Percentiles rank a stretch among this genome's conserved stretches.
Evolutionary conservation across 2,329 filamentous ascomycete species (phyloP).

Genomic region (Lasiodiplodia gonubiensis): DNA sequence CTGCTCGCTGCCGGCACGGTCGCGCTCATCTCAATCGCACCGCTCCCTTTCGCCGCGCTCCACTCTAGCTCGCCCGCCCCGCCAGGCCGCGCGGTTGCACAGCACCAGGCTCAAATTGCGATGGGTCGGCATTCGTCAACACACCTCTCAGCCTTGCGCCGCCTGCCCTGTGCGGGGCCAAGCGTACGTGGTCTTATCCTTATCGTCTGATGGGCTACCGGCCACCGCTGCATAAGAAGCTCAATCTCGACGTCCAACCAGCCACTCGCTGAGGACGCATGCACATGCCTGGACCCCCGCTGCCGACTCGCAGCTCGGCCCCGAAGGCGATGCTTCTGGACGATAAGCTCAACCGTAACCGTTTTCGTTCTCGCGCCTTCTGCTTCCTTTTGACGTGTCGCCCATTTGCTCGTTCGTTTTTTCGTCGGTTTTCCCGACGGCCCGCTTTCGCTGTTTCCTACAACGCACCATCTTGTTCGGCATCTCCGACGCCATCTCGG

Average conservation of each 20-base stretch:
- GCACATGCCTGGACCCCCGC: not conserved
- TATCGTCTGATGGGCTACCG: conserved; percentile 15
- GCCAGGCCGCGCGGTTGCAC: conserved; percentile 15
- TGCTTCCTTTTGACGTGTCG: not conserved
- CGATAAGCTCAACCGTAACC: not conserved
- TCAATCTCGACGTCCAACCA: conserved; percentile 3
- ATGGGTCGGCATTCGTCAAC: conserved; percentile 24
- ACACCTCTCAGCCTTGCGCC: not conserved
- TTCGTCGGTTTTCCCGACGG: not conserved
- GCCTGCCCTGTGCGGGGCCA: conserved; percentile 11
- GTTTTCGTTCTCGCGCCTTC: not conserved
- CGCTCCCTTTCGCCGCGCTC: not conserved
- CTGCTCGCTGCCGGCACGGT: not conserved
- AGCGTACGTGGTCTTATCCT: conserved; percentile 23
- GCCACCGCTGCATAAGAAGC: not conserved
- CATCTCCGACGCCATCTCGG: conserved; percentile 1
- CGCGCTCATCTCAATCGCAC: not conserved
- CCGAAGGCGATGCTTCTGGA: not conserved
- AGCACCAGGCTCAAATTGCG: conserved; percentile 4
- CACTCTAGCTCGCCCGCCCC: not conserved
- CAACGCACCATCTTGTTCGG: not conserved
- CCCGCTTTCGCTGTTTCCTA: not conserved
- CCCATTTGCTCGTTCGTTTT: not conserved
- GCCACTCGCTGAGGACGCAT: not conserved
- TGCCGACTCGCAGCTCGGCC: not conserved